A percentile compares a stretch with the other conserved stretches of the same genome.
phyloP scores from a whole-genome alignment of 2,329 filamentous ascomycete species.

The Diplodia mutila region DNA sequence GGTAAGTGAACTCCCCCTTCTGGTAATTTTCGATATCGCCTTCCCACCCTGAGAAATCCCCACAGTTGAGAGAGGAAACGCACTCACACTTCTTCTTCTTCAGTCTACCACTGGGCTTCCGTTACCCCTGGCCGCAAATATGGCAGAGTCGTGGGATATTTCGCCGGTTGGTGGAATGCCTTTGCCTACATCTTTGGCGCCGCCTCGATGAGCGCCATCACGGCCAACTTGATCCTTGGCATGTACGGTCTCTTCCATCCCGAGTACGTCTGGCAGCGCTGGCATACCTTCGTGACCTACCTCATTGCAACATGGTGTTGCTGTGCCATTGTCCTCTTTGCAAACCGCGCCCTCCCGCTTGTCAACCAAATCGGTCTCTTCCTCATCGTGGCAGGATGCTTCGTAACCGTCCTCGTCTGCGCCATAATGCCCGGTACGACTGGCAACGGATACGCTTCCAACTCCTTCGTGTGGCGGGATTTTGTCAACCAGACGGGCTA shows the following conservation, averaged over 20 bases:
- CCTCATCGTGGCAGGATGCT: slow-evolving; percentile 56
- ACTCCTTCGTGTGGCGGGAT: slow-evolving; percentile 50
- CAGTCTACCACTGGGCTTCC: slow-evolving; percentile 58
- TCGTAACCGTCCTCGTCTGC: slow-evolving; percentile 61
- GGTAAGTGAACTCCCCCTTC: slow-evolving; percentile 26
- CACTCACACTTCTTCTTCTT: not conserved
- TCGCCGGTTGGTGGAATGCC: slow-evolving; percentile 58
- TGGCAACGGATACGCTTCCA: slow-evolving; percentile 47
- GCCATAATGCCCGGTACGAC: slow-evolving; percentile 57
- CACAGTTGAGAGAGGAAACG: no score
- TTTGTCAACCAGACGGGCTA: slow-evolving; percentile 54
- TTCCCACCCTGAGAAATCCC: not conserved
- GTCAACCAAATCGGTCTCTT: slow-evolving; percentile 61
- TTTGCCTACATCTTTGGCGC: slow-evolving; percentile 56
- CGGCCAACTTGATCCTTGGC: slow-evolving; percentile 51
- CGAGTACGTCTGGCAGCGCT: slow-evolving; percentile 50
- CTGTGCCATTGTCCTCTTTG: slow-evolving; percentile 55
- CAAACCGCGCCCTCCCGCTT: slow-evolving; percentile 57
- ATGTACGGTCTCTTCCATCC: slow-evolving; percentile 57
- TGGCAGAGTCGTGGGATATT: slow-evolving; percentile 53
- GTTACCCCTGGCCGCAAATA: slow-evolving; percentile 53
- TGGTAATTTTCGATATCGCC: slow-evolving; percentile 5
- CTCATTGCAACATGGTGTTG: slow-evolving; percentile 53
- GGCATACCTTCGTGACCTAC: slow-evolving; percentile 58
- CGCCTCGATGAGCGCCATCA: slow-evolving; percentile 48